A percentile compares a stretch with the other conserved stretches of the same genome.
These are phyloP conservation scores for Alternaria infectoria DNA, from an alignment of 2,329 filamentous ascomycete genomes.

Conservation along the genomic window DNA sequence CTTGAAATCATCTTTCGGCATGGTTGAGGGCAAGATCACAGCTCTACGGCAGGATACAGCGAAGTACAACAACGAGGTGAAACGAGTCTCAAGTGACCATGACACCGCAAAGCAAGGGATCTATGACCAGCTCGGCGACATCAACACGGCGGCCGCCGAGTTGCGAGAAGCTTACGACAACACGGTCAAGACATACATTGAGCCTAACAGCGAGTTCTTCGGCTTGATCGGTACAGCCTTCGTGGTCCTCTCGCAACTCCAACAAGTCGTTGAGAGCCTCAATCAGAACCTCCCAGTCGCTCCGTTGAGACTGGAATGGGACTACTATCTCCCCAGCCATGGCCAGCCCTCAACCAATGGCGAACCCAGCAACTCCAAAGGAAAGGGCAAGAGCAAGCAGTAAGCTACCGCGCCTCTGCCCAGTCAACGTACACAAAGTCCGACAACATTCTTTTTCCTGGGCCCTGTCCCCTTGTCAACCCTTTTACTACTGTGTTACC, in stretches of 20 bases:
- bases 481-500: neutral
- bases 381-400: neutral
- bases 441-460: neutral
- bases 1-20: neutral
- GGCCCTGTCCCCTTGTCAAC: neutral
- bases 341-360: neutral
- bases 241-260: slow-evolving; percentile 6
- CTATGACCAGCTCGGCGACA: neutral
- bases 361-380: neutral
- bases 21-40: neutral
- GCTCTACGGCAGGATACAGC: neutral
- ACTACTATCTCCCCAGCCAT: neutral
- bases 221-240: slow-evolving; percentile 1
- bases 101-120: neutral
- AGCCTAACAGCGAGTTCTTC: slow-evolving; percentile 11
- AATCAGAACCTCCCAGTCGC: slow-evolving; percentile 15
- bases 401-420: too few relatives aligned
- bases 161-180: slow-evolving; percentile 10
- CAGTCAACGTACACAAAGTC: neutral
- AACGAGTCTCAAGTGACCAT: neutral
- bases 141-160: neutral
- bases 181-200: slow-evolving; percentile 6
- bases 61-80: neutral
- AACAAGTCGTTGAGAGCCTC: slow-evolving; percentile 10
- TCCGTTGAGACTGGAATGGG: slow-evolving; percentile 1